Evolutionary conservation across 116 monocot species (phyloP).

Genomic region (Cymodocea nodosa): DNA sequence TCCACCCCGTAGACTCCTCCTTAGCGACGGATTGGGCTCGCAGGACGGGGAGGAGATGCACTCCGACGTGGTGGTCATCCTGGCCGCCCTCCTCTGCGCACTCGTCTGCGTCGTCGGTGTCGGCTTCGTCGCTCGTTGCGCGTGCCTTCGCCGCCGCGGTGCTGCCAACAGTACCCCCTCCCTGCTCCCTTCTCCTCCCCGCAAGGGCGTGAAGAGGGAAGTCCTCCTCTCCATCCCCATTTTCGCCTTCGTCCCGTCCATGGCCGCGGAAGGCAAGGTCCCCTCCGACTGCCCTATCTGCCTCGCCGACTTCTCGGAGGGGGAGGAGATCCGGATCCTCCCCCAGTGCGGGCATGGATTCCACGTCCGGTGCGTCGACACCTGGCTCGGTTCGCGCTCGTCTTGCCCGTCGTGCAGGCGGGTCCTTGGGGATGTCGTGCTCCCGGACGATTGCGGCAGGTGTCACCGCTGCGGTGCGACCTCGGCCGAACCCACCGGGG

Average conservation of each 20-base stretch:
- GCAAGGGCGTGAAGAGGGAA: constrained; percentile 18
- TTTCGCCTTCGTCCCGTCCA: constrained; percentile 3
- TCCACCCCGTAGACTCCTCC: no score
- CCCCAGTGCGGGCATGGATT: constrained; percentile 25
- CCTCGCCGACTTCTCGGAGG: constrained; percentile 19
- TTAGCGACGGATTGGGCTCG: no score
- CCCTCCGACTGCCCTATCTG: constrained; percentile 23
- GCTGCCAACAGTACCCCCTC: not conserved
- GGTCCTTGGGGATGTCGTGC: not conserved
- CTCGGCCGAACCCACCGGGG: no score
- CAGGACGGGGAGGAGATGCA: no score
- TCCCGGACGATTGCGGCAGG: no score
- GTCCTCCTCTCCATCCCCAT: constrained; percentile 11
- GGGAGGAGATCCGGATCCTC: constrained; percentile 20
- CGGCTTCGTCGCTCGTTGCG: no score
- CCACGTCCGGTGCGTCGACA: constrained; percentile 21
- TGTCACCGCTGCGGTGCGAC: no score
- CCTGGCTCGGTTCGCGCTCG: constrained; percentile 16
- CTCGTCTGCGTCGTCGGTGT: no score
- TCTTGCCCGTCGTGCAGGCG: constrained; percentile 21
- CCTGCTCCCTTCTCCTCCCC: not conserved
- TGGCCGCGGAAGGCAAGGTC: no score
- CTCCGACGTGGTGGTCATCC: no score
- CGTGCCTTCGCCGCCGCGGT: no score
- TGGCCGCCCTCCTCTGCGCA: no score